A percentile compares a stretch with the other conserved stretches of the same genome.
These are phyloP conservation scores for Pyronema omphalodes DNA, from an alignment of 495 filamentous ascomycete genomes.

Conservation along the genomic window DNA sequence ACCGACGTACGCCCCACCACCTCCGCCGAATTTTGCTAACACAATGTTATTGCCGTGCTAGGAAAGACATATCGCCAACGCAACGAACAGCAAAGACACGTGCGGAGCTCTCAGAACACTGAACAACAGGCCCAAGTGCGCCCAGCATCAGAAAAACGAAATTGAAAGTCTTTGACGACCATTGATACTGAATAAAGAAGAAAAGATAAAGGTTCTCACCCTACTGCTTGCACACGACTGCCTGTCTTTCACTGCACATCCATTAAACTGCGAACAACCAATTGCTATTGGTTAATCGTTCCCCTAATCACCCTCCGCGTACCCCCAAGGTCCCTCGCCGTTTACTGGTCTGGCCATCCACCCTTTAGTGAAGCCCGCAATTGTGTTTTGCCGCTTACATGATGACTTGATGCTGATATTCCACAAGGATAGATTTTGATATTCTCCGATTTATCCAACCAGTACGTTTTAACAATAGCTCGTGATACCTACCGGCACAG, in stretches of 20 bases:
- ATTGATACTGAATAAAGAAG: background rate
- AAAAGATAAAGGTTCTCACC: constrained; percentile 5
- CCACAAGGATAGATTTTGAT: constrained; percentile 23
- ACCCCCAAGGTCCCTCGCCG: background rate
- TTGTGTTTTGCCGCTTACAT: background rate
- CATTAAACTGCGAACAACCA: background rate
- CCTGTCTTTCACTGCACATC: constrained; percentile 1
- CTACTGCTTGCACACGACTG: constrained; percentile 4
- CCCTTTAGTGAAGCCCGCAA: background rate
- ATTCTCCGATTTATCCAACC: constrained; percentile 24
- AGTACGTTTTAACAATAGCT: constrained; percentile 10
- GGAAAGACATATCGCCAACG: constrained; percentile 1
- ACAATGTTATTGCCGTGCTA: background rate
- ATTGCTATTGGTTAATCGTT: constrained; percentile 1
- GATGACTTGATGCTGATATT: constrained; percentile 19
- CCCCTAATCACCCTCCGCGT: background rate
- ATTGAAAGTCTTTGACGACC: background rate
- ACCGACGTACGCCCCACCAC: background rate
- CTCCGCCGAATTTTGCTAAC: background rate
- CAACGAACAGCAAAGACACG: background rate
- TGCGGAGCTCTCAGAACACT: background rate
- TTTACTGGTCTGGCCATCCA: background rate
- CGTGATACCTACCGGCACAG: background rate
- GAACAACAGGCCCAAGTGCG: background rate
- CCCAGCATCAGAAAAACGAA: background rate